Evolutionary conservation across 2,329 filamentous ascomycete species (phyloP).

Genomic region (Colletotrichum musicola): DNA sequence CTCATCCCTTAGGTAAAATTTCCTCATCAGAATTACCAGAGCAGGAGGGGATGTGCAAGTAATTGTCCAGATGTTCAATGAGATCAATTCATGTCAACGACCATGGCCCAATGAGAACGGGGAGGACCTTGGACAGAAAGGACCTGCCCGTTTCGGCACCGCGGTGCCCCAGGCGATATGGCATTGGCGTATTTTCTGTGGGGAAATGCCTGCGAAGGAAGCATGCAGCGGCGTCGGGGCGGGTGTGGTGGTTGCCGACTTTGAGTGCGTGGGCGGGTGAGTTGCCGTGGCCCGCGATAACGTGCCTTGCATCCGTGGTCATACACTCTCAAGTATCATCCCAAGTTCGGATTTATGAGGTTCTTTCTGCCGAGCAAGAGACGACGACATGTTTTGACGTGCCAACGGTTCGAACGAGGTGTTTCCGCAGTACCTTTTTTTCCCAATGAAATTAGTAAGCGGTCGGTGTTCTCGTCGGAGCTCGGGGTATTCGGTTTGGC

Average conservation of each 20-base stretch:
- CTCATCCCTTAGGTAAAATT: not conserved
- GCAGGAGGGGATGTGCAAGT: not conserved
- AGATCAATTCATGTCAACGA: not conserved
- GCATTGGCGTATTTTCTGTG: slow-evolving; percentile 3
- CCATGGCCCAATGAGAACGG: not conserved
- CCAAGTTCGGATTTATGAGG: slow-evolving; percentile 10
- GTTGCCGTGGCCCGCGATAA: no score
- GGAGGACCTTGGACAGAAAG: not conserved
- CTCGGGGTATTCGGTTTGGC: not conserved
- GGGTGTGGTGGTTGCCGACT: not conserved
- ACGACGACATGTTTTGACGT: slow-evolving; percentile 17
- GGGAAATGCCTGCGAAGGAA: not conserved
- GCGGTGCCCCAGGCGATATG: not conserved
- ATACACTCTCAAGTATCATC: slow-evolving; percentile 4
- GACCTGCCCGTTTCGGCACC: slow-evolving; percentile 15
- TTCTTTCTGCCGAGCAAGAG: slow-evolving; percentile 8
- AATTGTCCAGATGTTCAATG: not conserved
- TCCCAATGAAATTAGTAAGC: slow-evolving; percentile 1
- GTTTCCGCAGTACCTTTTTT: not conserved
- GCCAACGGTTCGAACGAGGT: slow-evolving; percentile 4
- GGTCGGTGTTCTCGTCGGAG: slow-evolving; percentile 6
- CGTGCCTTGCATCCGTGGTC: no score
- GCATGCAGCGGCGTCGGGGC: not conserved
- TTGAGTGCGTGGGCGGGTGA: no score
- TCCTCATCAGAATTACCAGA: not conserved